Conservation (phyloP, 106 monocot genomes). For the Dendrobium huoshanense region DNA sequence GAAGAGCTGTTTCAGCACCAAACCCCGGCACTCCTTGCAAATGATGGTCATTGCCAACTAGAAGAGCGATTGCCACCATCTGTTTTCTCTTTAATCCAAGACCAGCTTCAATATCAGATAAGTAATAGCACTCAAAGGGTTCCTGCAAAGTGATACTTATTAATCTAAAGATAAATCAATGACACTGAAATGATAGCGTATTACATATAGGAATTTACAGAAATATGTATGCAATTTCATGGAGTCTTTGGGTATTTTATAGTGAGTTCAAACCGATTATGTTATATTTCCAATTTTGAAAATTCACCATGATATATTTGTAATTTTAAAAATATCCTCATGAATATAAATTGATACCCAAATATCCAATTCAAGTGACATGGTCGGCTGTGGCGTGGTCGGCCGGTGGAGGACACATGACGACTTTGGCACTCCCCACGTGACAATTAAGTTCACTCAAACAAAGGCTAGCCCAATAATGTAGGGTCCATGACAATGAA, state of each 20-base stretch:
- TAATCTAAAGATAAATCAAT: not conserved
- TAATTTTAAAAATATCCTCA: not conserved
- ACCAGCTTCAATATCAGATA: constrained; percentile 82
- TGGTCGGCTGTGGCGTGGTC: not conserved
- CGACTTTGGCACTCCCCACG: not conserved
- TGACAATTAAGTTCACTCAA: not conserved
- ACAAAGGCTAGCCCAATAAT: no score
- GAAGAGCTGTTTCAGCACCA: constrained; percentile 86
- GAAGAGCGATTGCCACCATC: constrained; percentile 70
- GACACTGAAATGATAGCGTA: not conserved
- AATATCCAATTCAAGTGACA: not conserved
- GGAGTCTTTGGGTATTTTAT: not conserved
- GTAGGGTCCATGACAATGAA: no score
- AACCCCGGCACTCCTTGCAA: constrained; percentile 78
- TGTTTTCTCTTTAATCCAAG: constrained; percentile 85
- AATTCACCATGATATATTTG: not conserved
- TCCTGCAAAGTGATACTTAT: constrained; percentile 51
- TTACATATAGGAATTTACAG: not conserved
- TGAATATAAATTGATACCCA: not conserved
- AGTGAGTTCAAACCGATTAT: not conserved
- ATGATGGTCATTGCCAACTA: constrained; percentile 83
- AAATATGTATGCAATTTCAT: not conserved
- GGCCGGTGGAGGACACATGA: not conserved
- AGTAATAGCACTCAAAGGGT: constrained; percentile 87
- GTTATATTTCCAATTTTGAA: not conserved